phyloP scores from a whole-genome alignment of 164 flowering plant genomes.

The Chimonanthus salicifolius region DNA sequence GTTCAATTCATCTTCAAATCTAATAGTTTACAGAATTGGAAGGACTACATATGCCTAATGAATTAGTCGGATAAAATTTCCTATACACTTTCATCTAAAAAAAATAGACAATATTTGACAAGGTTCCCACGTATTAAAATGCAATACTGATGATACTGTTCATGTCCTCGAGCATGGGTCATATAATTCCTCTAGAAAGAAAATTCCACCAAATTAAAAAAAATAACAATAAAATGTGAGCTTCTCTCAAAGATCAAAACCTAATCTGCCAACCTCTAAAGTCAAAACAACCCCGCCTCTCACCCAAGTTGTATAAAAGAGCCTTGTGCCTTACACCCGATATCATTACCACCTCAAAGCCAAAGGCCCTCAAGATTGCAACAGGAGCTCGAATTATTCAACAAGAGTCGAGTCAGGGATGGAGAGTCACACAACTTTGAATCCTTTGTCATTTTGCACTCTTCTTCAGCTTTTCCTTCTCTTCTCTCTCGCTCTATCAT shows the following conservation, averaged over 20 bases:
- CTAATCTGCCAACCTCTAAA: slow-evolving; percentile 49
- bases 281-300: slow-evolving; percentile 14
- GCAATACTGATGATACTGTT: not conserved
- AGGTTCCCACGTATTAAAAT: not conserved
- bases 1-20: too few relatives aligned
- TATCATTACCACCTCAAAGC: slow-evolving; percentile 8
- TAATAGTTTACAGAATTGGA: too few relatives aligned
- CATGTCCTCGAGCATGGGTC: not conserved
- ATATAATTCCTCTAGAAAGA: not conserved
- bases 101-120: not conserved
- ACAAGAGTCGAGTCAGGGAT: not conserved
- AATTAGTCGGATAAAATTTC: too few relatives aligned
- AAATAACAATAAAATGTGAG: not conserved
- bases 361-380: not conserved
- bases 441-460: slow-evolving; percentile 9
- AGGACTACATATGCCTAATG: too few relatives aligned
- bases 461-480: slow-evolving; percentile 9
- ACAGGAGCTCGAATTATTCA: not conserved
- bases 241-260: slow-evolving; percentile 26
- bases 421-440: slow-evolving; percentile 5
- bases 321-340: slow-evolving; percentile 3
- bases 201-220: not conserved
- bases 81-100: not conserved
- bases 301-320: slow-evolving; percentile 15
- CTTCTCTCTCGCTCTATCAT: slow-evolving; percentile 7